Evolutionary conservation across 1,284 basidiomycete genomes (phyloP), one percentile per base, ranked within the genome.

Genomic region (Volvariella surrecta): DNA sequence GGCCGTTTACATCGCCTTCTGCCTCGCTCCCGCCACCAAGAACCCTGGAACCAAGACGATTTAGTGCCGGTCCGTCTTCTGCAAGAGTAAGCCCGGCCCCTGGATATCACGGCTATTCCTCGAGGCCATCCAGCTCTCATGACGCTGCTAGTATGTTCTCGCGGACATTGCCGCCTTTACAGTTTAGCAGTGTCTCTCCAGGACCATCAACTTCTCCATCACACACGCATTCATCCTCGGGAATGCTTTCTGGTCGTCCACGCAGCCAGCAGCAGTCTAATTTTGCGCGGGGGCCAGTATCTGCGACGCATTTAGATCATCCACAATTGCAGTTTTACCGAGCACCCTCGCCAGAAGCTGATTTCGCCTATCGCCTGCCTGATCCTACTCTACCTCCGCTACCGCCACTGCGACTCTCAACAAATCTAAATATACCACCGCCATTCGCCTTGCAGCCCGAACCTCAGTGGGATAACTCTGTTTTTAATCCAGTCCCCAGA

Each of bases 401-500:
- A 11, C 24, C 24, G 11, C 24, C 24, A 28, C 6, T 11, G 24
- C 24, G 24, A 11, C 6, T 8, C 15, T 16, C 13, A 15, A 8
- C 34, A 6, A 15, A 4, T 7, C 34, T 35, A 6, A 35, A 35
- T 16, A 41, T 82, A 40, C 74, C 78, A 6, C 79, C 79, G 16
- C 78, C 79, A 7, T 80, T 76, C 50, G 73, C 76, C 15, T 62
- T 83, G n/a, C 76, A 82, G 54, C 79, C 81, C 2, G 63, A 60
- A 45, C 79, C 79, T 2, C 76, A 75, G 41, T 82, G 79, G 78
- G 73, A 79, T 47, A 60, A 57, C 32, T 55, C 59, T 10, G 56
- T 64, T 3, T 66, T 69, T 50, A 48, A 58, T 18, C 56, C 64
- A 10, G 54, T 61, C 43, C 59, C 63, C 1, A 58, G 63, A 10